A percentile compares a stretch with the other conserved stretches of the same genome.
Evolutionary conservation across 2,329 filamentous ascomycete species (phyloP).

Genomic region (Thelonectria blattea): DNA sequence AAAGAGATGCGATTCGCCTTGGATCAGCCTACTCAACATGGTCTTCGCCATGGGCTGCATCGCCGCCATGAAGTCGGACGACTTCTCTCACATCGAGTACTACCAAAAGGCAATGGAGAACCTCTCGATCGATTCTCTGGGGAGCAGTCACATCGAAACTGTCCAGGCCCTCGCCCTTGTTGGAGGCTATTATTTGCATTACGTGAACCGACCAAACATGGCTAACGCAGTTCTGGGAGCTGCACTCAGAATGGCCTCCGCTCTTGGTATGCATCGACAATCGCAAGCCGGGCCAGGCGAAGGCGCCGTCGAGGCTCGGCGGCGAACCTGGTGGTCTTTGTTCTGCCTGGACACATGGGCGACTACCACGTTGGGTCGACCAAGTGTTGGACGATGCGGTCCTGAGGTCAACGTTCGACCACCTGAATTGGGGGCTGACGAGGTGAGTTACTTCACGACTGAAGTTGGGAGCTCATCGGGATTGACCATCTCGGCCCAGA

Average conservation of each 20-base stretch:
- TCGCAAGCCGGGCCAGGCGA: slow-evolving; percentile 14
- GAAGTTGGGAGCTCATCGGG: background rate
- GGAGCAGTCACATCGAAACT: slow-evolving; percentile 64
- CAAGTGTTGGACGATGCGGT: slow-evolving; percentile 71
- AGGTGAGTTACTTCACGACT: slow-evolving; percentile 28
- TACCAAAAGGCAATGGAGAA: slow-evolving; percentile 72
- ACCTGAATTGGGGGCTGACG: slow-evolving; percentile 60
- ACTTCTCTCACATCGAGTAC: slow-evolving; percentile 72
- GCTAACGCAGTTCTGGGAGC: slow-evolving; percentile 76
- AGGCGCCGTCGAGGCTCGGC: slow-evolving; percentile 57
- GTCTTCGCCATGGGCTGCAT: slow-evolving; percentile 79
- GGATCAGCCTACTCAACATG: slow-evolving; percentile 77
- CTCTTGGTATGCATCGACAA: slow-evolving; percentile 73
- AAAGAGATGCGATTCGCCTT: slow-evolving; percentile 64
- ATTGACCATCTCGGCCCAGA: slow-evolving; percentile 16
- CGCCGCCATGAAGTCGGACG: slow-evolving; percentile 67
- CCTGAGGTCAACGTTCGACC: slow-evolving; percentile 70
- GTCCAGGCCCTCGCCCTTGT: slow-evolving; percentile 74
- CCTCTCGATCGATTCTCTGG: slow-evolving; percentile 70
- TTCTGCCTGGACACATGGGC: slow-evolving; percentile 79
- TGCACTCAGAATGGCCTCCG: slow-evolving; percentile 73
- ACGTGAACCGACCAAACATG: slow-evolving; percentile 77
- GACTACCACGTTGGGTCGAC: slow-evolving; percentile 72
- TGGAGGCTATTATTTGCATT: slow-evolving; percentile 79
- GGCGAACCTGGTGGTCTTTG: slow-evolving; percentile 76